phyloP scores from a whole-genome alignment of 2,329 filamentous ascomycete species.

The Talaromyces sp. region DNA sequence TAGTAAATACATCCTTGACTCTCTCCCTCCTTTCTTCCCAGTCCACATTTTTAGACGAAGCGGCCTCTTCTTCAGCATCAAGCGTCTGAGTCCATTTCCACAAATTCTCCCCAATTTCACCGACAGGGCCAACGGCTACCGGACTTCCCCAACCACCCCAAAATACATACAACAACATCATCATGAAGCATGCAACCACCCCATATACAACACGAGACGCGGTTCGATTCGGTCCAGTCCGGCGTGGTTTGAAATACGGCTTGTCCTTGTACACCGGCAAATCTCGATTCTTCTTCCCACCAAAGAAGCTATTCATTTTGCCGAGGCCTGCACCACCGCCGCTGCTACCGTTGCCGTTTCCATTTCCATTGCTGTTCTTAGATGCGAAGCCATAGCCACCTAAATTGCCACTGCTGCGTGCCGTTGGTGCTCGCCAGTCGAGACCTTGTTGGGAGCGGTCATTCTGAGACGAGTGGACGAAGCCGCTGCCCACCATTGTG shows the following conservation, averaged over 20 bases:
- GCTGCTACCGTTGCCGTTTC: slow-evolving; percentile 41
- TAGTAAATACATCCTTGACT: slow-evolving; percentile 83
- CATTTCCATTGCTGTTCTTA: slow-evolving; percentile 23
- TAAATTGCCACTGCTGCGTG: slow-evolving; percentile 32
- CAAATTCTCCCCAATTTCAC: slow-evolving; percentile 37
- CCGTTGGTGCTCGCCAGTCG: slow-evolving; percentile 57
- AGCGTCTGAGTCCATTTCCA: slow-evolving; percentile 59
- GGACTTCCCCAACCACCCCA: slow-evolving; percentile 23
- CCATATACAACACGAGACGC: slow-evolving; percentile 61
- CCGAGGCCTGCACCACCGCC: slow-evolving; percentile 47
- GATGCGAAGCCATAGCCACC: slow-evolving; percentile 38
- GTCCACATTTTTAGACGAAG: slow-evolving; percentile 49
- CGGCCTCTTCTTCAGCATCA: slow-evolving; percentile 35
- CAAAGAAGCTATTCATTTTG: slow-evolving; percentile 64
- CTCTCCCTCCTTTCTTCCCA: slow-evolving; percentile 75
- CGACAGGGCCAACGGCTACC: slow-evolving; percentile 26
- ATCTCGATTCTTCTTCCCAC: slow-evolving; percentile 50
- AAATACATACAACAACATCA: slow-evolving; percentile 63
- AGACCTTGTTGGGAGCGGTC: slow-evolving; percentile 64
- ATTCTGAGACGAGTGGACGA: slow-evolving; percentile 65
- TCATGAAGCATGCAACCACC: slow-evolving; percentile 53
- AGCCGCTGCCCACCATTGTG: slow-evolving; percentile 19
- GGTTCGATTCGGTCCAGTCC: slow-evolving; percentile 57
- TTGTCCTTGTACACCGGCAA: slow-evolving; percentile 99
- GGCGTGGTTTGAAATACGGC: slow-evolving; percentile 64